Percentiles rank a stretch among this genome's conserved stretches.
Conservation (phyloP, 2,329 filamentous ascomycete genomes). For the Didymosphaeria variabile region DNA sequence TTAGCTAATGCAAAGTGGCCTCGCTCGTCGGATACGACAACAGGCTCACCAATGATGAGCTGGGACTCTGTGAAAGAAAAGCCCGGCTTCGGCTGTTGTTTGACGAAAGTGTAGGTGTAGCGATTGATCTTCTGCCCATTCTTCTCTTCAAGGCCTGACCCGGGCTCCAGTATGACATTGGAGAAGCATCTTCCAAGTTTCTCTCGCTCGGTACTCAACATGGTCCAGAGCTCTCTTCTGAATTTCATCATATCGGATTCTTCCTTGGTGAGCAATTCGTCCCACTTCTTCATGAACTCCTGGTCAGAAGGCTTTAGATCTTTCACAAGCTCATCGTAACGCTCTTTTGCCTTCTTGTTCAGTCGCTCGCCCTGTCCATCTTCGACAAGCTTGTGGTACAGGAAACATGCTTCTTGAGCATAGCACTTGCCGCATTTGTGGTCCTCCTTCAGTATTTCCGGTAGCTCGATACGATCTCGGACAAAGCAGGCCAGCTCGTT, state of each 20-base stretch:
- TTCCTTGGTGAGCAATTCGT: slow-evolving; percentile 89
- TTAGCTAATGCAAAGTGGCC: slow-evolving; percentile 95
- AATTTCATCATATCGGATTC: slow-evolving; percentile 90
- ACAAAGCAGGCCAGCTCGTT: slow-evolving; percentile 89
- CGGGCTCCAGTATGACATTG: slow-evolving; percentile 83
- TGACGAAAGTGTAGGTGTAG: slow-evolving; percentile 85
- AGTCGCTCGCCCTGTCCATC: slow-evolving; percentile 82
- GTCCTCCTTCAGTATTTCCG: slow-evolving; percentile 84
- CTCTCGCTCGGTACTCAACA: slow-evolving; percentile 88
- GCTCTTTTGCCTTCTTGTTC: slow-evolving; percentile 78
- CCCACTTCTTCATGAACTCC: slow-evolving; percentile 94
- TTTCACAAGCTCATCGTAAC: slow-evolving; percentile 81
- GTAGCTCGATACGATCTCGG: slow-evolving; percentile 81
- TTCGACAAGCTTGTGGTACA: slow-evolving; percentile 91
- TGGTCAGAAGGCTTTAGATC: slow-evolving; percentile 79
- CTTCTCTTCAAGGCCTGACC: slow-evolving; percentile 74
- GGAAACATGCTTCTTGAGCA: slow-evolving; percentile 88
- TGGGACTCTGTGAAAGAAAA: slow-evolving; percentile 95
- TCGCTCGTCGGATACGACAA: slow-evolving; percentile 95
- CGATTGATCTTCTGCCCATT: slow-evolving; percentile 86
- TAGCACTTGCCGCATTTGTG: slow-evolving; percentile 88
- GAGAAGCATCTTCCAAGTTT: slow-evolving; percentile 89
- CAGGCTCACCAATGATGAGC: slow-evolving; percentile 83
- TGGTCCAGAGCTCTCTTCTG: slow-evolving; percentile 92
- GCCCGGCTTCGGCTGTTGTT: slow-evolving; percentile 66